Percentiles rank a stretch among this genome's conserved stretches.
Conservation (phyloP, 2,329 filamentous ascomycete species). For the Exophiala sideris region DNA sequence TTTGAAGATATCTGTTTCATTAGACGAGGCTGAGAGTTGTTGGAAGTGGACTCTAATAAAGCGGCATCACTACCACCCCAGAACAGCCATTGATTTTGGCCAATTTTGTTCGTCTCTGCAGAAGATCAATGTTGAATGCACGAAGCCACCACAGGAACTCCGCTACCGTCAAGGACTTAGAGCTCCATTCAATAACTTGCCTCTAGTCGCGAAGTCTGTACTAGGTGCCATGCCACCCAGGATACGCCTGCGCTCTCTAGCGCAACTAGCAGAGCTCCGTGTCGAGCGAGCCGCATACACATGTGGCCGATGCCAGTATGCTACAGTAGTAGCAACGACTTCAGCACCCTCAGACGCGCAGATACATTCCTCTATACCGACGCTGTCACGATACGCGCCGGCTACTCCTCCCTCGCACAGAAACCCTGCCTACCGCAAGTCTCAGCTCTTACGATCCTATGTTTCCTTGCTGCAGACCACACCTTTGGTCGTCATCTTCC, state of each 20-base stretch:
- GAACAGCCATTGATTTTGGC: too few species aligned
- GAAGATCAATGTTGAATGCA: too few species aligned
- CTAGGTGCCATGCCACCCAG: conserved; percentile 50
- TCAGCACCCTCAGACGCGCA: conserved; percentile 53
- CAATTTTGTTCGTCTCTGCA: too few species aligned
- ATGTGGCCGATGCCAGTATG: conserved; percentile 37
- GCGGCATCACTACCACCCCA: too few species aligned
- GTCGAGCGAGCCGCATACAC: conserved; percentile 33
- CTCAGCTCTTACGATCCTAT: conserved; percentile 82
- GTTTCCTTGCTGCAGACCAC: conserved; percentile 82
- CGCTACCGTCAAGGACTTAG: too few species aligned
- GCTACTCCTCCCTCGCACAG: conserved; percentile 86
- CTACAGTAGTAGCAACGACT: conserved; percentile 48
- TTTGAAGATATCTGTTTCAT: too few species aligned
- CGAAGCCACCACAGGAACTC: too few species aligned
- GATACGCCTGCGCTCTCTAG: conserved; percentile 41
- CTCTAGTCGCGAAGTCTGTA: too few species aligned
- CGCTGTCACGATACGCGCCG: conserved; percentile 52
- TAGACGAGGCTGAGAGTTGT: too few species aligned
- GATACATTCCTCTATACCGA: conserved; percentile 39
- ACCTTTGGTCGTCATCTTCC: conserved; percentile 81
- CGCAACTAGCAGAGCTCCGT: conserved; percentile 34
- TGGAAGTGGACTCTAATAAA: too few species aligned
- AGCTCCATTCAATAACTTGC: too few species aligned
- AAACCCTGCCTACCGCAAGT: conserved; percentile 80